Evolutionary conservation across 495 filamentous ascomycete species (phyloP), one percentile per base, ranked within the genome.

Genomic region (Aspergillus bertholletiae): DNA sequence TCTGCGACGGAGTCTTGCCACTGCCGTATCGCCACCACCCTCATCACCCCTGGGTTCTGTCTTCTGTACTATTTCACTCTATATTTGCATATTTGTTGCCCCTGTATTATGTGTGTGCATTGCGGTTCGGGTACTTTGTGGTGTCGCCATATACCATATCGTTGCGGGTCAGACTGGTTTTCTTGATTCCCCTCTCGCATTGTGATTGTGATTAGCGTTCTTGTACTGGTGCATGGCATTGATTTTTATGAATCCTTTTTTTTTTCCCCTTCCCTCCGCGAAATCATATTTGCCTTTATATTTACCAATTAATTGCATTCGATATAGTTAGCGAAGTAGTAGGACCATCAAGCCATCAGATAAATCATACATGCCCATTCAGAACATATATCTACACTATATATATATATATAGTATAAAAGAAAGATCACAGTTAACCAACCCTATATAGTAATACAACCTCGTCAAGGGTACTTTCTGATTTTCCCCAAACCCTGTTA

Each of bases 111-210:
- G 20, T 51, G 57, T 57, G 20, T 56, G 57, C 55, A 59, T 65
- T 56, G 35, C 46, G 60, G 48, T 48, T 52, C 47, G 20, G 35
- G 34, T 54, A 22, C 39, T 43, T 43, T 43, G 39, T 43, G 39
- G 39, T 43, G 39, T 37, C 13, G 45, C 49, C 44, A 61, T 57
- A 56, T 54, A 53, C 46, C 62, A 57, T 40, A 55, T 58, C 61
- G 55, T 53, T 49, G 37, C 45, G 47, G 53, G 54, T 40, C 49
- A 47, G 44, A 56, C 41, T 46, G 54, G 34, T 44, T 52, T 59
- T 62, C 53, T 62, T 64, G 64, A 67, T 67, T 62, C 61, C 64
- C 64, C 64, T 57, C 56, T 60, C 47, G 61, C 57, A 60, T 56
- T 56, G 43, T 49, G 46, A 2, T 54, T 49, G 49, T 60, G 22